Evolutionary conservation across 2,329 filamentous ascomycete species (phyloP).

Genomic region (Aspergillus persii): DNA sequence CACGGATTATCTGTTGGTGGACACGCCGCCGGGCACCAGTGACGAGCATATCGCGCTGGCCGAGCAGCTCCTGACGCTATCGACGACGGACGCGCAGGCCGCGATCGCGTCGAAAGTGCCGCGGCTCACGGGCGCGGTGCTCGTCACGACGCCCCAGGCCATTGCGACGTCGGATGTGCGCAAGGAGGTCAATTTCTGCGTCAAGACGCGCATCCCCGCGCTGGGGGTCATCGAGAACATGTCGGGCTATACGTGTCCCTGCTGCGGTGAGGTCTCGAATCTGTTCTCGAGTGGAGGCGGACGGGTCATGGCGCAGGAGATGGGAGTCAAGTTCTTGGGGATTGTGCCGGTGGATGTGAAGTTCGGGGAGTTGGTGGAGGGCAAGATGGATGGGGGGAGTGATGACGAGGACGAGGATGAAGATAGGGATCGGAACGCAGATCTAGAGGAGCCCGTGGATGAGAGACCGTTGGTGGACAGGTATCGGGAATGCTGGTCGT

Average conservation of each 20-base stretch:
- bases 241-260: slow-evolving; percentile 57
- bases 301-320: slow-evolving; percentile 82
- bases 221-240: slow-evolving; percentile 97
- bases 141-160: slow-evolving; percentile 95
- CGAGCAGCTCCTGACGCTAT: slow-evolving; percentile 67
- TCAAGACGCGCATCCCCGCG: slow-evolving; percentile 74
- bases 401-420: slow-evolving; percentile 26
- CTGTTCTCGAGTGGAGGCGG: slow-evolving; percentile 92
- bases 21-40: slow-evolving; percentile 92
- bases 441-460: slow-evolving; percentile 16
- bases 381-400: slow-evolving; percentile 26
- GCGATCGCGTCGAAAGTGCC: slow-evolving; percentile 36
- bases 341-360: slow-evolving; percentile 89
- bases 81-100: slow-evolving; percentile 26
- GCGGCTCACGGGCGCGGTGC: slow-evolving; percentile 80
- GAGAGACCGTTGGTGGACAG: slow-evolving; percentile 40
- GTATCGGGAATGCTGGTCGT: slow-evolving; percentile 46
- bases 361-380: slow-evolving; percentile 84
- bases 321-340: slow-evolving; percentile 78
- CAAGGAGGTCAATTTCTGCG: slow-evolving; percentile 92
- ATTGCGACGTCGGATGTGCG: slow-evolving; percentile 90
- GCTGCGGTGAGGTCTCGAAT: slow-evolving; percentile 79
- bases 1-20: slow-evolving; percentile 89
- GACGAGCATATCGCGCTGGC: slow-evolving; percentile 96
- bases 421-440: slow-evolving; percentile 18